These are phyloP conservation scores for Solanum hybrid DNA, from an alignment of 305 asterid genomes.

Conservation along the genomic window DNA sequence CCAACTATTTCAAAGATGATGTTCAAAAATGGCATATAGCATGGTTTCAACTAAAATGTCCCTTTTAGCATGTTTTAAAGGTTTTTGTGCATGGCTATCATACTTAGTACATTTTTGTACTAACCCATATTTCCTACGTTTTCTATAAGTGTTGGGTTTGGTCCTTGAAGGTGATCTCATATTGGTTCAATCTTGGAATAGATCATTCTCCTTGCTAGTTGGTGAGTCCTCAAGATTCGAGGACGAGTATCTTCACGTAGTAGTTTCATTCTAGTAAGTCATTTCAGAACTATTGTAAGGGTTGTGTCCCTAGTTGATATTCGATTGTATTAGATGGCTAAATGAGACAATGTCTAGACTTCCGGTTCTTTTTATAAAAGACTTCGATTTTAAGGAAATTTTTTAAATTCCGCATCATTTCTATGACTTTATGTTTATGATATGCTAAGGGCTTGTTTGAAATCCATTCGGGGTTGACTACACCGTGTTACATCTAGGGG, in stretches of 20 bases:
- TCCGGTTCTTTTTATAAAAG: no score
- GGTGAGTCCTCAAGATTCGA: neutral
- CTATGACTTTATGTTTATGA: neutral
- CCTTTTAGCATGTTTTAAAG: no score
- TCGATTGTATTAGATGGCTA: neutral
- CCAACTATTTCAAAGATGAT: no score
- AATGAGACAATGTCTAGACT: neutral
- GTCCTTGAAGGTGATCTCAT: neutral
- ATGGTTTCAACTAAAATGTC: no score
- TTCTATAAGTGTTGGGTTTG: neutral
- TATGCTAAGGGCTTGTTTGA: neutral
- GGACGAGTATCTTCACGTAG: neutral
- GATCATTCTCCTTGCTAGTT: neutral
- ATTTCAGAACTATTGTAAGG: neutral
- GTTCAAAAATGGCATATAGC: no score
- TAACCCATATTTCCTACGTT: neutral
- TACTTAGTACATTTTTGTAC: neutral
- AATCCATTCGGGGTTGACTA: neutral
- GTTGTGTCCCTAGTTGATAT: neutral
- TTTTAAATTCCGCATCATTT: neutral
- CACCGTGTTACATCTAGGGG: neutral
- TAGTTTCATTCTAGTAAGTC: neutral
- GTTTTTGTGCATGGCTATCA: no score
- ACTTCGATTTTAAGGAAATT: neutral
- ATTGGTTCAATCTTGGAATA: neutral